These are phyloP conservation scores for Pseudopediastrum boryanum DNA, from an alignment of 139 green algal species.

Conservation along the genomic window DNA sequence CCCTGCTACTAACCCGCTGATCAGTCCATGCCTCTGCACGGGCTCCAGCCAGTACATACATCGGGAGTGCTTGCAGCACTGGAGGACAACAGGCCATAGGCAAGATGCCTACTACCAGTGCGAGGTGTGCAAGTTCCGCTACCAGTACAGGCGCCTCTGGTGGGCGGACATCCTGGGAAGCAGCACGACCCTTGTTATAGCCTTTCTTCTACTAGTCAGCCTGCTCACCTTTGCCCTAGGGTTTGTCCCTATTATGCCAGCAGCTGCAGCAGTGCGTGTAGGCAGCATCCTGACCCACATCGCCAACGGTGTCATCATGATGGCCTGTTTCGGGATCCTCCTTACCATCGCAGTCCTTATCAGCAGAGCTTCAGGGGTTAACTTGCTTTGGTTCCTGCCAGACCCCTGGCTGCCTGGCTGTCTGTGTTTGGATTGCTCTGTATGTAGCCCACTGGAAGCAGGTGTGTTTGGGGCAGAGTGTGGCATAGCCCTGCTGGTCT, in stretches of 20 bases:
- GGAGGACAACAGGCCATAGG: conserved; percentile 20
- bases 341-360: conserved; percentile 10
- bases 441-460: neutral
- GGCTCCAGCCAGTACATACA: conserved; percentile 34
- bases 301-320: conserved; percentile 19
- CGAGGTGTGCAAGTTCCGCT: conserved; percentile 39
- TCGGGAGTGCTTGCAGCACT: conserved; percentile 31
- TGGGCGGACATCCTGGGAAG: conserved; percentile 25
- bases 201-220: conserved; percentile 1
- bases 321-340: conserved; percentile 2
- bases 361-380: neutral
- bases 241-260: conserved; percentile 11
- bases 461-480: neutral
- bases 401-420: conserved; percentile 15
- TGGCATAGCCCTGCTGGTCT: conserved; percentile 1
- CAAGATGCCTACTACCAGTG: conserved; percentile 30
- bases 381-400: neutral
- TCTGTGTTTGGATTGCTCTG: neutral
- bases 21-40: neutral
- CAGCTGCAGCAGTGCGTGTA: neutral
- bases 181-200: neutral
- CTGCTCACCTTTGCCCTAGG: neutral
- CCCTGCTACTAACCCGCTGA: neutral
- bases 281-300: conserved; percentile 3
- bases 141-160: conserved; percentile 26